phyloP scores from a whole-genome alignment of 2,329 filamentous ascomycete species.

The Lecanicillium sp. region DNA sequence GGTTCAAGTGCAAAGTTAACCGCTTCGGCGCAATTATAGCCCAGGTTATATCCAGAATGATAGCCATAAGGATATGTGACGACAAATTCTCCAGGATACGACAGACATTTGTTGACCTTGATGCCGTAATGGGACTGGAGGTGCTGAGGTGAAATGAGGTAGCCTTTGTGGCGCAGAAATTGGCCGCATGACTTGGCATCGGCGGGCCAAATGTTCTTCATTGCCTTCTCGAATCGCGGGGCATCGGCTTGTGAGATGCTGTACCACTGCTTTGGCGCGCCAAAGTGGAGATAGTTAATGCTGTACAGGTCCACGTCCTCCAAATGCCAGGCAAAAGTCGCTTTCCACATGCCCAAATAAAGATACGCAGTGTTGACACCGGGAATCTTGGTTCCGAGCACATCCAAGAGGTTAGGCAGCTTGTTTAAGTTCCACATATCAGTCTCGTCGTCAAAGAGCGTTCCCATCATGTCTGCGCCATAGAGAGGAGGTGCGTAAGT shows the following conservation, averaged over 20 bases:
- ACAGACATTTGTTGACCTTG: slow-evolving; percentile 90
- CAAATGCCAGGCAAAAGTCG: slow-evolving; percentile 97
- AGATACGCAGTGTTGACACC: slow-evolving; percentile 97
- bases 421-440: slow-evolving; percentile 92
- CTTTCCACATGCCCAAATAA: slow-evolving; percentile 99
- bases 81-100: slow-evolving; percentile 94
- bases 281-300: slow-evolving; percentile 99
- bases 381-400: slow-evolving; percentile 89
- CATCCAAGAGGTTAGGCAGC: slow-evolving; percentile 85
- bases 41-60: slow-evolving; percentile 94
- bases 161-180: slow-evolving; percentile 95
- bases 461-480: slow-evolving; percentile 92
- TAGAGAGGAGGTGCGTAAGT: slow-evolving; percentile 94
- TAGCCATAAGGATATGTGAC: slow-evolving; percentile 98
- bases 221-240: slow-evolving; percentile 83
- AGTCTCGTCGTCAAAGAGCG: slow-evolving; percentile 80
- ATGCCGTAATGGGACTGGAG: slow-evolving; percentile 86
- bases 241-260: slow-evolving; percentile 96
- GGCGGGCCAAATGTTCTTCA: slow-evolving; percentile 90
- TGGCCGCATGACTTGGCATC: slow-evolving; percentile 95
- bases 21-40: slow-evolving; percentile 97
- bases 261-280: slow-evolving; percentile 98
- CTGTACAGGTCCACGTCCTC: slow-evolving; percentile 99
- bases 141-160: slow-evolving; percentile 85
- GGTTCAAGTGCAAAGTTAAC: slow-evolving; percentile 96